These are phyloP conservation scores for Rhodotorula paludigena DNA, from an alignment of 768 basidiomycete species.

Conservation along the genomic window DNA sequence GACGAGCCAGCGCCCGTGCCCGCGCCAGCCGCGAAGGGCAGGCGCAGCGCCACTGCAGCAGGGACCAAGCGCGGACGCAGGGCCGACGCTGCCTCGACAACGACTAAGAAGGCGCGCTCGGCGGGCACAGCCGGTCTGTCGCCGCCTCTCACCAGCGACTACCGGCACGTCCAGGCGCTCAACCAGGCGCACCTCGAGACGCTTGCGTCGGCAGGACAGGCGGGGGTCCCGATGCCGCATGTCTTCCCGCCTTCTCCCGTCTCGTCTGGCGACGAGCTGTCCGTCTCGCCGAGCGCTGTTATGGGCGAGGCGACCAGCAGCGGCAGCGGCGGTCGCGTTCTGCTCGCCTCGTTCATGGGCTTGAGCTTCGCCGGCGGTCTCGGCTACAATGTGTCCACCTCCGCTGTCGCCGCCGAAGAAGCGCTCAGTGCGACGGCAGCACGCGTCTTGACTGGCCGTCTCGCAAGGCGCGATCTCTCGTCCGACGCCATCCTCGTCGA, in stretches of 20 bases:
- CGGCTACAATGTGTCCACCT: conserved; percentile 22
- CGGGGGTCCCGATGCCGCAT: neutral
- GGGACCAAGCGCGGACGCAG: conserved; percentile 21
- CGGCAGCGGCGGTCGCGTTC: conserved; percentile 11
- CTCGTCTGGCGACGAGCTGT: conserved; percentile 15
- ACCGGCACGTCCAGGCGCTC: conserved; percentile 21
- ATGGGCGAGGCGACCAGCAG: neutral
- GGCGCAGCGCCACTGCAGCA: conserved; percentile 19
- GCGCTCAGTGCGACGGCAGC: neutral
- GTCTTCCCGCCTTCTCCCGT: conserved; percentile 32
- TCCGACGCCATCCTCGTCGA: neutral
- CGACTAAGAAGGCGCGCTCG: conserved; percentile 7
- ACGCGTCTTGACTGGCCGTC: conserved; percentile 24
- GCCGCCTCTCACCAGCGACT: conserved; percentile 18
- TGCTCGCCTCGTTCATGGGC: conserved; percentile 41
- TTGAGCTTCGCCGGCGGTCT: conserved; percentile 40
- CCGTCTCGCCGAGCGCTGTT: conserved; percentile 23
- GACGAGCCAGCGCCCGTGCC: conserved; percentile 52
- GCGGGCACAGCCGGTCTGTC: conserved; percentile 6
- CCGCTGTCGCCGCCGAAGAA: conserved; percentile 24
- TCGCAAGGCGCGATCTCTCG: conserved; percentile 18
- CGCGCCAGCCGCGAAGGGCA: conserved; percentile 18
- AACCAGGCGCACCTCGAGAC: conserved; percentile 27
- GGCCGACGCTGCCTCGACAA: neutral
- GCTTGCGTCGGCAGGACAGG: neutral